phyloP scores from a whole-genome alignment of 129 eudicot genomes.

The Arctium lappa region DNA sequence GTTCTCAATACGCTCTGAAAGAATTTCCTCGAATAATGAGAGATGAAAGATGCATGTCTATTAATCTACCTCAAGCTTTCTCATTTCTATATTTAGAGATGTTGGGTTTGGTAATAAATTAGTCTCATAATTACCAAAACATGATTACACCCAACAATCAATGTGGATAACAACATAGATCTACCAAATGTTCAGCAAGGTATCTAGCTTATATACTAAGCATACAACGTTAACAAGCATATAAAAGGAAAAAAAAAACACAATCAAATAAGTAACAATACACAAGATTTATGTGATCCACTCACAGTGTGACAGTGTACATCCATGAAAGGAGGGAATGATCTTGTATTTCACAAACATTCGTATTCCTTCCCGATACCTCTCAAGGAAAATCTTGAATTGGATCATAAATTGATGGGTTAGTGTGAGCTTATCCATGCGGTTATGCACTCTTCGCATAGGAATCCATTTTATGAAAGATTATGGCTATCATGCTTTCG shows the following conservation, averaged over 20 bases:
- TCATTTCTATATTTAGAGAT: background rate
- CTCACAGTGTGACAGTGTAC: background rate
- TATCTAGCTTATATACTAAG: background rate
- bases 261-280: background rate
- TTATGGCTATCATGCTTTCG: too few species aligned
- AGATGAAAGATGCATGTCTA: too few species aligned
- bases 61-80: background rate
- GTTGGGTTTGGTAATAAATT: background rate
- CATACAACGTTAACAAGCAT: background rate
- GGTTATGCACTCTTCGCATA: too few species aligned
- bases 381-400: too few species aligned
- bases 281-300: background rate
- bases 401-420: too few species aligned
- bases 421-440: too few species aligned
- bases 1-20: slow-evolving; percentile 89
- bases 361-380: too few species aligned
- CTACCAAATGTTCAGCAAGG: background rate
- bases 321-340: background rate
- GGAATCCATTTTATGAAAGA: too few species aligned
- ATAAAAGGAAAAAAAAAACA: background rate
- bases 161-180: background rate
- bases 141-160: background rate
- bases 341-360: too few species aligned
- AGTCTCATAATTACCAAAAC: background rate
- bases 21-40: background rate